Evolutionary conservation across 352 stramenopile species (phyloP).

Genomic region (Elongisporangium senticosum): DNA sequence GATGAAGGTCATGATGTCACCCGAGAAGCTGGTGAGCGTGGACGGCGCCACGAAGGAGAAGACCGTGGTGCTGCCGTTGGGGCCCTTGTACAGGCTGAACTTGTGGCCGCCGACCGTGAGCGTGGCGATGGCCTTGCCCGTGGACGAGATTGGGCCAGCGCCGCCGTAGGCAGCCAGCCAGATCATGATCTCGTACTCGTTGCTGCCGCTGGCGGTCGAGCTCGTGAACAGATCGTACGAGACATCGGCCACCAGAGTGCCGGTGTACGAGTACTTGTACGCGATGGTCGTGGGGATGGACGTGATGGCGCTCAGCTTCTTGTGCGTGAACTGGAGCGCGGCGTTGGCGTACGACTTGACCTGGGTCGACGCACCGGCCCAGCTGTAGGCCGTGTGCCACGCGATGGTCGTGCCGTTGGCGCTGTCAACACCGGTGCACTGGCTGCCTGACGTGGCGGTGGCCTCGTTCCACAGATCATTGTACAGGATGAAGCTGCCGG

Average conservation of each 20-base stretch:
- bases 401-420: slow-evolving; percentile 19
- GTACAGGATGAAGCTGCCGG: slow-evolving; percentile 38
- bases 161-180: slow-evolving; percentile 28
- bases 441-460: slow-evolving; percentile 20
- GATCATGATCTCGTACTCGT: slow-evolving; percentile 38
- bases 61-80: slow-evolving; percentile 28
- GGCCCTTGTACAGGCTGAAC: slow-evolving; percentile 27
- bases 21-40: slow-evolving; percentile 13
- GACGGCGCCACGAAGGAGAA: slow-evolving; percentile 28
- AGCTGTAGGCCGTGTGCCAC: slow-evolving; percentile 34
- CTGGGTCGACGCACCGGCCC: slow-evolving; percentile 21
- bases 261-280: slow-evolving; percentile 31
- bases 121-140: slow-evolving; percentile 19
- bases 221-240: slow-evolving; percentile 33
- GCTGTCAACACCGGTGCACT: slow-evolving; percentile 33
- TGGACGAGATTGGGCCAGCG: slow-evolving; percentile 19
- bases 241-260: slow-evolving; percentile 34
- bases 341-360: slow-evolving; percentile 48
- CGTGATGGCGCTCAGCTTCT: slow-evolving; percentile 19
- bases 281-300: slow-evolving; percentile 30
- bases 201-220: slow-evolving; percentile 11
- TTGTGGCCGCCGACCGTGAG: slow-evolving; percentile 13
- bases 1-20: slow-evolving; percentile 26
- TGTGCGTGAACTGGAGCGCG: slow-evolving; percentile 25
- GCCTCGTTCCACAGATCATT: slow-evolving; percentile 37